Evolutionary conservation across 768 basidiomycete species (phyloP).

Genomic region (Lactifluus hygrophoroides): DNA sequence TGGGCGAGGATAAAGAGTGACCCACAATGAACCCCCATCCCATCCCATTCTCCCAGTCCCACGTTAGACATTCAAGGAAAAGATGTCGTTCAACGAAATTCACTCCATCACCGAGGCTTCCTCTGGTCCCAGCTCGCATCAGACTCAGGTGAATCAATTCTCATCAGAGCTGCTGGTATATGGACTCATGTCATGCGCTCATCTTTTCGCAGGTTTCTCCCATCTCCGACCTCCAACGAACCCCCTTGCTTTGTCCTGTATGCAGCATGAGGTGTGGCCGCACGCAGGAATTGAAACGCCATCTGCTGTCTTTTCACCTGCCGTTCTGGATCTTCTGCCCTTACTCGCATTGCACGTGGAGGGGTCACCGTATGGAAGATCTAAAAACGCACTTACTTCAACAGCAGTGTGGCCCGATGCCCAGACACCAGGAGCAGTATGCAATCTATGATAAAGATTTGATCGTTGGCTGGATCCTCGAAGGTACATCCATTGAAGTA

Average conservation of each 20-base stretch:
- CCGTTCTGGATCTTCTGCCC: neutral
- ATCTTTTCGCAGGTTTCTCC: neutral
- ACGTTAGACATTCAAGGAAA: neutral
- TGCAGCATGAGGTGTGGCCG: neutral
- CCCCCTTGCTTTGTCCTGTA: neutral
- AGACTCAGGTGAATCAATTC: neutral
- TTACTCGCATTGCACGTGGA: neutral
- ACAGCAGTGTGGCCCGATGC: neutral
- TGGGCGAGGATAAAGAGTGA: neutral
- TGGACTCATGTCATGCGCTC: neutral
- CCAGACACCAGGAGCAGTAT: neutral
- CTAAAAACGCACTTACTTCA: neutral
- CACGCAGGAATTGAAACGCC: neutral
- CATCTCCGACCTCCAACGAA: neutral
- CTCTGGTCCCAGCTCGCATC: neutral
- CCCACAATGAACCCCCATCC: neutral
- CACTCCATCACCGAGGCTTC: neutral
- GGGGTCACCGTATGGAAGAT: neutral
- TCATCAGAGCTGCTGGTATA: neutral
- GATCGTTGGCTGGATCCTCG: neutral
- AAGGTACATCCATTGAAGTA: neutral
- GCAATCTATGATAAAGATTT: neutral
- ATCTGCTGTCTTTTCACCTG: neutral
- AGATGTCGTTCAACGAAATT: neutral
- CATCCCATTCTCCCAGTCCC: neutral